Conservation (phyloP, 352 stramenopile species). For the Phytophthora sp. region DNA sequence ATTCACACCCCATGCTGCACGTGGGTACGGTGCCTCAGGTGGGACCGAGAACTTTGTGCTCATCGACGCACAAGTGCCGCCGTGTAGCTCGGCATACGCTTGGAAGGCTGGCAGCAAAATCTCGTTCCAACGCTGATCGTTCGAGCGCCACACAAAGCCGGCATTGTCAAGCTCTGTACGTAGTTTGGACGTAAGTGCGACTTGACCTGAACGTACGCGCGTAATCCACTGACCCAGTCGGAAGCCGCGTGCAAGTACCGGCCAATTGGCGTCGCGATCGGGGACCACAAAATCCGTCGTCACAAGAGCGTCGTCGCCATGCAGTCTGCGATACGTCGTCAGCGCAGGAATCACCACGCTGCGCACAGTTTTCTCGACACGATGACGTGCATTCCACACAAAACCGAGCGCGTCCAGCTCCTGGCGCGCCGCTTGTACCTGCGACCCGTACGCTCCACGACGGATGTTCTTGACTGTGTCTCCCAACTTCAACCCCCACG, state of each 20-base stretch:
- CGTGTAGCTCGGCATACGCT: constrained; percentile 58
- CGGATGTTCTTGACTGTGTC: constrained; percentile 93
- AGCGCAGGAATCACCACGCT: constrained; percentile 67
- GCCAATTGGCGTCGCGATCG: constrained; percentile 58
- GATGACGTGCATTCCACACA: constrained; percentile 88
- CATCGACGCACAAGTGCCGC: constrained; percentile 67
- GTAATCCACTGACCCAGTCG: constrained; percentile 79
- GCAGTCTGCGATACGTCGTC: constrained; percentile 48
- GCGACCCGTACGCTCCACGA: constrained; percentile 73
- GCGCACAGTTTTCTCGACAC: constrained; percentile 59
- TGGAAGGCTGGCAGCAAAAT: constrained; percentile 72
- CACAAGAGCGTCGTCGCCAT: constrained; percentile 56
- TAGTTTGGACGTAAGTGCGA: constrained; percentile 48
- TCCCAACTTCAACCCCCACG: constrained; percentile 88
- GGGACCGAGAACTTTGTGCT: constrained; percentile 80
- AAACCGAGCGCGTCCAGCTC: constrained; percentile 92
- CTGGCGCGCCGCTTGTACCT: constrained; percentile 73
- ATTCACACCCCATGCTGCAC: constrained; percentile 70
- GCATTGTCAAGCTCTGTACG: constrained; percentile 60
- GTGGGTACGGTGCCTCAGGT: constrained; percentile 59
- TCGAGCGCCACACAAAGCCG: constrained; percentile 78
- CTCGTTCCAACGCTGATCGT: constrained; percentile 71
- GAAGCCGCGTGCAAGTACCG: constrained; percentile 59
- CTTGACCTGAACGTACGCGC: constrained; percentile 54
- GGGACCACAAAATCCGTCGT: constrained; percentile 79